phyloP scores from a whole-genome alignment of 495 filamentous ascomycete species.

The Copromyces sp. region DNA sequence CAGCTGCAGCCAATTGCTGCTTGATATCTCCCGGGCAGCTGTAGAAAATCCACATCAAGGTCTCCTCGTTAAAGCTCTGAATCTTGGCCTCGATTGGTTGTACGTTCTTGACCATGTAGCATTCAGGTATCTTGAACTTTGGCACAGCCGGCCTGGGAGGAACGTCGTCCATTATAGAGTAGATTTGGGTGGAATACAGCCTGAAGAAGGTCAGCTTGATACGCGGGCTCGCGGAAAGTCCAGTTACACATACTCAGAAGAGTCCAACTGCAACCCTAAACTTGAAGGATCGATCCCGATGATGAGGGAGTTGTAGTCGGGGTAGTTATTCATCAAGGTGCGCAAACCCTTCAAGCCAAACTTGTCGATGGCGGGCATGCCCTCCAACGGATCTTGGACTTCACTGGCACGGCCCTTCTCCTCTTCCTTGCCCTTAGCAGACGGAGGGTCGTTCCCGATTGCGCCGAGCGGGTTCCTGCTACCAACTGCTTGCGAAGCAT shows the following conservation, averaged over 20 bases:
- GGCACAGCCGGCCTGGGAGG: slow-evolving; percentile 64
- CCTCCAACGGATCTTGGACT: slow-evolving; percentile 49
- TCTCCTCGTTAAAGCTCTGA: slow-evolving; percentile 77
- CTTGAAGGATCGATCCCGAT: slow-evolving; percentile 68
- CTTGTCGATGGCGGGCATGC: slow-evolving; percentile 71
- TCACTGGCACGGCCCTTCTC: slow-evolving; percentile 24
- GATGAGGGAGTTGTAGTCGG: slow-evolving; percentile 64
- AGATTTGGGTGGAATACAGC: slow-evolving; percentile 37
- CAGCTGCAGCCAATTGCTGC: slow-evolving; percentile 73
- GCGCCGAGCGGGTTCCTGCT: slow-evolving; percentile 34
- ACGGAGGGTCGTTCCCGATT: slow-evolving; percentile 33
- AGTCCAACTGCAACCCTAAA: slow-evolving; percentile 70
- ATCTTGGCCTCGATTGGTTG: slow-evolving; percentile 71
- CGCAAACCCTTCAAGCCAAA: slow-evolving; percentile 74
- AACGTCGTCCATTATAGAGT: slow-evolving; percentile 59
- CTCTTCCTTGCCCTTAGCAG: slow-evolving; percentile 33
- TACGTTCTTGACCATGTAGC: slow-evolving; percentile 81
- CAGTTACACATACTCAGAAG: slow-evolving; percentile 54
- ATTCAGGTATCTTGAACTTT: slow-evolving; percentile 67
- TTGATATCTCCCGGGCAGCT: slow-evolving; percentile 73
- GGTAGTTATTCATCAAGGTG: slow-evolving; percentile 66
- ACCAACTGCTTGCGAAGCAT: slow-evolving; percentile 17
- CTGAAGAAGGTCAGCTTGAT: slow-evolving; percentile 10
- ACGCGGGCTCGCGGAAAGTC: neutral
- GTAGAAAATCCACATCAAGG: slow-evolving; percentile 92